These are phyloP conservation scores for Nakaseomyces kungkrabaensis DNA, from an alignment of 1,139 yeast genomes.

Conservation along the genomic window DNA sequence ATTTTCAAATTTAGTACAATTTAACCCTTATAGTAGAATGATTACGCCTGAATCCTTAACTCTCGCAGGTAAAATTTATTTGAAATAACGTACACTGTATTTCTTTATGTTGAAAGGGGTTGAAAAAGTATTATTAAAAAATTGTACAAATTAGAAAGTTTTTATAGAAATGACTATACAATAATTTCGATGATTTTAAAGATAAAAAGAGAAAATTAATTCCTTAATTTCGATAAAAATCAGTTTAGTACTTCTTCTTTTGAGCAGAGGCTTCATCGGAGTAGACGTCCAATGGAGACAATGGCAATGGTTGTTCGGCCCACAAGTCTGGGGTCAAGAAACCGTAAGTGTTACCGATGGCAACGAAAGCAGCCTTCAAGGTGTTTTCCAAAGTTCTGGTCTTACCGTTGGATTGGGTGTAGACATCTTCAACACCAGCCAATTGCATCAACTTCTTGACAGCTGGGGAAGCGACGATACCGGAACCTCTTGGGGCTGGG, in stretches of 20 bases:
- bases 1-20: no score
- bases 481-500: constrained; percentile 99
- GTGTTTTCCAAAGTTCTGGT: constrained; percentile 99
- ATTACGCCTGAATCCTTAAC: no score
- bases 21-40: neutral
- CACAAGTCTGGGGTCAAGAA: constrained; percentile 99
- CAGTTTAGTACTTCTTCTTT: constrained; percentile 56
- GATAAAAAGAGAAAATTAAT: constrained; percentile 4
- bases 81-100: no score
- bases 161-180: neutral
- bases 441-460: constrained; percentile 97
- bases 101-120: neutral
- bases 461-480: constrained; percentile 99
- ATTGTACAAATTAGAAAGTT: constrained; percentile 1
- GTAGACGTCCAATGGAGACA: constrained; percentile 92
- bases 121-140: neutral
- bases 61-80: neutral
- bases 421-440: constrained; percentile 99
- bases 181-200: neutral
- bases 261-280: constrained; percentile 71
- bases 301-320: constrained; percentile 73
- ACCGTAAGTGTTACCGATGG: constrained; percentile 99
- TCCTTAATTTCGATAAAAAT: neutral
- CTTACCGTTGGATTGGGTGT: constrained; percentile 97
- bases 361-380: constrained; percentile 98